Conservation (phyloP, 148 eudicot species). For the Amaranthus cruentus region DNA sequence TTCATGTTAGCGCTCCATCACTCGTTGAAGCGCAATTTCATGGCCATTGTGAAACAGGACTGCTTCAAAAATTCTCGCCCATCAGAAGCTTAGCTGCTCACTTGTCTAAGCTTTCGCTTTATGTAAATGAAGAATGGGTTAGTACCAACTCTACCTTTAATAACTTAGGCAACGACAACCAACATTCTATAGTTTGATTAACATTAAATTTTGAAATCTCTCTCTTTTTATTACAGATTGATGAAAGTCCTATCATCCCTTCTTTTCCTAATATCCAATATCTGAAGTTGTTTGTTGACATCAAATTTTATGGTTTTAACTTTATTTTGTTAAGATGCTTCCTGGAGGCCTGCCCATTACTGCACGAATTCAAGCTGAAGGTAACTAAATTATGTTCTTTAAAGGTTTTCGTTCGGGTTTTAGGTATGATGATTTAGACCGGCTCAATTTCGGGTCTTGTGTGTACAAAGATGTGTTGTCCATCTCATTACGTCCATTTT, state of each 20-base stretch:
- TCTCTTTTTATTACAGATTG: neutral
- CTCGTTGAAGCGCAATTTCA: neutral
- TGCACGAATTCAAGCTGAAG: slow-evolving; percentile 11
- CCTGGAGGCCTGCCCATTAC: slow-evolving; percentile 1
- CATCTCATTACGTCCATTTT: neutral
- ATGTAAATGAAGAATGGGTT: neutral
- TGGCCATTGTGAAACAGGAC: no score
- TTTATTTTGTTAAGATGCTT: neutral
- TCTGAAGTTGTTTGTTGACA: neutral
- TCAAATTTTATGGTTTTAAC: neutral
- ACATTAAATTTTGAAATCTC: neutral
- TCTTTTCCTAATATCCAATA: slow-evolving; percentile 4
- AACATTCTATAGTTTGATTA: neutral
- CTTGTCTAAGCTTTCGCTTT: slow-evolving; percentile 14
- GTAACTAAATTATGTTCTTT: neutral
- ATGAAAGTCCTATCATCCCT: neutral
- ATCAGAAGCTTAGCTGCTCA: neutral
- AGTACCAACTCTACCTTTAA: neutral
- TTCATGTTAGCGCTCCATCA: neutral
- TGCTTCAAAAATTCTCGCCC: neutral
- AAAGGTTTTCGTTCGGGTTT: neutral
- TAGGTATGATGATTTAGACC: no score
- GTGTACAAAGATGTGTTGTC: no score
- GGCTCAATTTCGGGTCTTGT: no score
- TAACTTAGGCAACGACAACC: neutral